phyloP scores from a whole-genome alignment of 2,329 filamentous ascomycete species.

The Cercospora zeina region DNA sequence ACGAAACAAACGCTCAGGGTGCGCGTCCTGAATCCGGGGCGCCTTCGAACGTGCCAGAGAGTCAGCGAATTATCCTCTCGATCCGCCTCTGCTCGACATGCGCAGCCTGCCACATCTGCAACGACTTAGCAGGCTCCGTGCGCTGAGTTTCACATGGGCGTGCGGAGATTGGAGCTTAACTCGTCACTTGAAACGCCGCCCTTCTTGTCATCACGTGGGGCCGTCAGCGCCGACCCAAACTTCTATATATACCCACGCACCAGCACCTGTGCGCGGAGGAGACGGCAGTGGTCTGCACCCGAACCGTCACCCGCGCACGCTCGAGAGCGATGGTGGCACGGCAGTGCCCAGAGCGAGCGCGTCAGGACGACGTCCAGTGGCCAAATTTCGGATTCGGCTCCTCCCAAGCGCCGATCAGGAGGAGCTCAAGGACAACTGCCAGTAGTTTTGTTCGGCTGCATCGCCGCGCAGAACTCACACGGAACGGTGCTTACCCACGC shows the following conservation, averaged over 20 bases:
- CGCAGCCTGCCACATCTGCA: neutral
- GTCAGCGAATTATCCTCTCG: neutral
- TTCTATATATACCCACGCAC: neutral
- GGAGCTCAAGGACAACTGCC: neutral
- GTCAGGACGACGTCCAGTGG: neutral
- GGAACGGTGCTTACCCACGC: no score
- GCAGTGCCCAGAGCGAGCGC: no score
- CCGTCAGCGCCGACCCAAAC: slow-evolving; percentile 4
- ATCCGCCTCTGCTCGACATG: neutral
- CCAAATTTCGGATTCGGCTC: slow-evolving; percentile 13
- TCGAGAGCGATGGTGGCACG: neutral
- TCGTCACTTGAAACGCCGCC: slow-evolving; percentile 3
- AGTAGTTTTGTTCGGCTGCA: neutral
- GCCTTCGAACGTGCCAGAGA: slow-evolving; percentile 2
- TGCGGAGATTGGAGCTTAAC: slow-evolving; percentile 20
- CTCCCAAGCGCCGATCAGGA: slow-evolving; percentile 9
- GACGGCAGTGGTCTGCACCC: neutral
- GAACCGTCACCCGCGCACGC: neutral
- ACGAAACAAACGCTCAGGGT: neutral
- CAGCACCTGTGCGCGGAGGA: neutral
- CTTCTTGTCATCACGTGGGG: slow-evolving; percentile 7
- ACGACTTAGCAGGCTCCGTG: neutral
- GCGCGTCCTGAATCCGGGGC: neutral
- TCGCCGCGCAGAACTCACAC: neutral
- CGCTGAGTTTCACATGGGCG: slow-evolving; percentile 12